These are phyloP conservation scores for Nectriaceae sp. DNA, from an alignment of 2,329 filamentous ascomycete genomes.

Conservation along the genomic window DNA sequence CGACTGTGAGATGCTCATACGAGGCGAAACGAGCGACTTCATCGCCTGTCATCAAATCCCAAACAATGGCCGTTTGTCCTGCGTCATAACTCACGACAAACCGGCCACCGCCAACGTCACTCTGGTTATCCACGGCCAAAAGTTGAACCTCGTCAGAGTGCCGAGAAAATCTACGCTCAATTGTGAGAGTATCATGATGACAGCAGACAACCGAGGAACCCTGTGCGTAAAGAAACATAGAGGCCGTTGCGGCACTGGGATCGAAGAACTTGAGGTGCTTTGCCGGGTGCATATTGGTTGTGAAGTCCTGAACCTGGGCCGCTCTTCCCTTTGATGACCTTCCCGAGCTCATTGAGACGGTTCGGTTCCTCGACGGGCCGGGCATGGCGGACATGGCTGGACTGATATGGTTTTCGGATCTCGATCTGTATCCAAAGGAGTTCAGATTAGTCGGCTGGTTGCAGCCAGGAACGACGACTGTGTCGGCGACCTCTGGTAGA, in stretches of 20 bases:
- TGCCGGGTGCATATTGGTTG: constrained; percentile 49
- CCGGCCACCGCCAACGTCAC: constrained; percentile 80
- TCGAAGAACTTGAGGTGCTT: constrained; percentile 66
- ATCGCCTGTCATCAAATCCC: constrained; percentile 91
- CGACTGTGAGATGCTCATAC: constrained; percentile 82
- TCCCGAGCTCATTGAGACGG: constrained; percentile 59
- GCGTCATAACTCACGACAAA: constrained; percentile 92
- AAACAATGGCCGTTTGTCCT: constrained; percentile 90
- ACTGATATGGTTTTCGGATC: constrained; percentile 37
- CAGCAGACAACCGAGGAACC: constrained; percentile 81
- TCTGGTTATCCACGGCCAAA: constrained; percentile 87
- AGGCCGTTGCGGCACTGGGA: constrained; percentile 86
- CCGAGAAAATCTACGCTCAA: constrained; percentile 82
- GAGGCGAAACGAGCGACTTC: constrained; percentile 91
- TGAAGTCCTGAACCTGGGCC: constrained; percentile 50
- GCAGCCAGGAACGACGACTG: constrained; percentile 22
- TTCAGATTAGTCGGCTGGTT: constrained; percentile 22
- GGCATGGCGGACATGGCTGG: constrained; percentile 58
- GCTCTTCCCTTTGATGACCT: constrained; percentile 50
- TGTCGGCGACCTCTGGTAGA: constrained; percentile 22
- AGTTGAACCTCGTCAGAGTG: constrained; percentile 83
- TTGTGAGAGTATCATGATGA: constrained; percentile 87
- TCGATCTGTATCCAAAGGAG: constrained; percentile 21
- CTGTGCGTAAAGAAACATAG: constrained; percentile 87
- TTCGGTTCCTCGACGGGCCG: constrained; percentile 59